Percentiles rank a stretch among this genome's conserved stretches.
Conservation (phyloP, 208 protist species). For the Acanthamoeba lenticulata region DNA sequence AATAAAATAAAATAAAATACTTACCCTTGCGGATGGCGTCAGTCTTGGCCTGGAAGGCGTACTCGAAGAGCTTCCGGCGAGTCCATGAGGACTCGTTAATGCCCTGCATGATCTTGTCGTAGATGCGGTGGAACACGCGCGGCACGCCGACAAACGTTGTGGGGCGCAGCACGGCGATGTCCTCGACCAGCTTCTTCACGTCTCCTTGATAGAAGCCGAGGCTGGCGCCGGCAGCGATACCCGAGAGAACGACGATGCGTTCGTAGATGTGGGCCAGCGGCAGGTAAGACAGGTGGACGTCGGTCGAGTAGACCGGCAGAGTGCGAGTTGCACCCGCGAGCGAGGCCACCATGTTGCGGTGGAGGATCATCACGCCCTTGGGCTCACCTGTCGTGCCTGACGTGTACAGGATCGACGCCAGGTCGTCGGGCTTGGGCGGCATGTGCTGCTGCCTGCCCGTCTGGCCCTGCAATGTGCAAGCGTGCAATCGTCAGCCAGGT, state of each 20-base stretch:
- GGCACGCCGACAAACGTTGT: conserved; percentile 88
- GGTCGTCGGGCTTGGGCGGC: conserved; percentile 71
- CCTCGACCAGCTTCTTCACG: conserved; percentile 83
- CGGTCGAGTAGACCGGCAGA: conserved; percentile 15
- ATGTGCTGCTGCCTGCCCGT: conserved; percentile 18
- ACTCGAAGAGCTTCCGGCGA: conserved; percentile 31
- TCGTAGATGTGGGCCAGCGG: conserved; percentile 92
- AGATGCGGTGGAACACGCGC: conserved; percentile 86
- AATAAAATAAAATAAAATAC: not conserved
- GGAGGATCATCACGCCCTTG: conserved; percentile 83
- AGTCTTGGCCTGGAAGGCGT: conserved; percentile 50
- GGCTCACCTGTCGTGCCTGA: conserved; percentile 86
- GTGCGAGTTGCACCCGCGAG: conserved; percentile 64
- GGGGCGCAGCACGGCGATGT: conserved; percentile 85
- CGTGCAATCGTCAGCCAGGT: not conserved
- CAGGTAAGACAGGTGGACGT: conserved; percentile 88
- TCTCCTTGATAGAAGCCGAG: conserved; percentile 87
- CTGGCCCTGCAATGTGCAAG: not conserved
- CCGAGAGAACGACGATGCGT: conserved; percentile 29
- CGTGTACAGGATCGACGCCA: conserved; percentile 83
- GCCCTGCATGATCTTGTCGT: conserved; percentile 80
- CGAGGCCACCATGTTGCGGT: conserved; percentile 77
- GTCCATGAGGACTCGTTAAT: conserved; percentile 41
- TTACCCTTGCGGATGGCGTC: conserved; percentile 1
- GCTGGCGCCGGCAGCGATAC: conserved; percentile 63